Conservation (phyloP, 768 basidiomycete species). For the Vararia minispora region DNA sequence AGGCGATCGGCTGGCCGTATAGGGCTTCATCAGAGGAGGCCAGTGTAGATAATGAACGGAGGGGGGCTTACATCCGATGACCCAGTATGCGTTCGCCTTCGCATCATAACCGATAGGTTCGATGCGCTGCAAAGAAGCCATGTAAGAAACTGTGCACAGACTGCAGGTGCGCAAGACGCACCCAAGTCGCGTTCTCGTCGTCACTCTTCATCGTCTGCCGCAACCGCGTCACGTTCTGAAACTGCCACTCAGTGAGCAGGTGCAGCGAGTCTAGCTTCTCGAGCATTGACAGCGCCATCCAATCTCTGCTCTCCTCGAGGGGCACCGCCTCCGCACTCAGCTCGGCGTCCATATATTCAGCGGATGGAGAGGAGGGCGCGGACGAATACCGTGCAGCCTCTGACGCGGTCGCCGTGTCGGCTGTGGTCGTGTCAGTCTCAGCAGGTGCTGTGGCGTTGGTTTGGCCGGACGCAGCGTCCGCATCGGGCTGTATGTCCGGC, state of each 20-base stretch:
- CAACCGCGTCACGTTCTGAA: slow-evolving; percentile 63
- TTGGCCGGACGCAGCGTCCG: neutral
- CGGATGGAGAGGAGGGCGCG: too few species aligned
- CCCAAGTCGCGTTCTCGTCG: slow-evolving; percentile 73
- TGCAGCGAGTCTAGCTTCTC: slow-evolving; percentile 68
- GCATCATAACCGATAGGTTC: slow-evolving; percentile 81
- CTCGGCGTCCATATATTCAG: too few species aligned
- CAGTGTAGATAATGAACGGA: neutral
- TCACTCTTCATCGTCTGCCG: slow-evolving; percentile 68
- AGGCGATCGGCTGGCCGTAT: slow-evolving; percentile 58
- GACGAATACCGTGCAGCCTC: too few species aligned
- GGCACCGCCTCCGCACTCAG: slow-evolving; percentile 3
- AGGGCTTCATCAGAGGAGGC: neutral
- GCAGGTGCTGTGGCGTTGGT: too few species aligned
- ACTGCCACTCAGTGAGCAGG: slow-evolving; percentile 75
- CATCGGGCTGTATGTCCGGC: too few species aligned
- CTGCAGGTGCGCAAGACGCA: slow-evolving; percentile 24
- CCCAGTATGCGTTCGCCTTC: slow-evolving; percentile 72
- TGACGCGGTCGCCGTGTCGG: too few species aligned
- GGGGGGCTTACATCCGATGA: slow-evolving; percentile 56
- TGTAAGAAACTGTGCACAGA: slow-evolving; percentile 1
- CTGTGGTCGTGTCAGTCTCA: too few species aligned
- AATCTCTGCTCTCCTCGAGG: slow-evolving; percentile 41
- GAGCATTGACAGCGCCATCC: slow-evolving; percentile 62
- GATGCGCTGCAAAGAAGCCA: slow-evolving; percentile 42